phyloP scores from a whole-genome alignment of 257 asterid genomes.

The Pogostemon cablin region DNA sequence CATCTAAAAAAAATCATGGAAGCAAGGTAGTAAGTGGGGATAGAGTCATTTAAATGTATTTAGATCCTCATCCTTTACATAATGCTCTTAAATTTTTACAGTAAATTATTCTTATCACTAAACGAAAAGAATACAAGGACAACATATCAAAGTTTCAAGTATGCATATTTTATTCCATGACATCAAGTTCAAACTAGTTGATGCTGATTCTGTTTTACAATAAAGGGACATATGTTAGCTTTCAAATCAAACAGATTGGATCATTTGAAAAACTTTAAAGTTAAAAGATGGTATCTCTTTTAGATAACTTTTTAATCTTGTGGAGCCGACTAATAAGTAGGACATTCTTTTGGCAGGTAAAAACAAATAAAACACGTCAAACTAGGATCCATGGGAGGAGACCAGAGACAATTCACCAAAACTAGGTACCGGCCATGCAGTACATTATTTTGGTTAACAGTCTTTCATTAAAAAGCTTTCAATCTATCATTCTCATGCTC shows the following conservation, averaged over 20 bases:
- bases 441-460: neutral
- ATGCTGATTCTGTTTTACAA: neutral
- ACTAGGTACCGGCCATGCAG: constrained; percentile 5
- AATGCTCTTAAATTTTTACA: too few relatives aligned
- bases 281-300: neutral
- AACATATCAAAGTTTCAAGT: neutral
- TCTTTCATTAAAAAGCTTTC: neutral
- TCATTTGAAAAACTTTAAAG: neutral
- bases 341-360: constrained; percentile 1
- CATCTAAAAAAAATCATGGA: too few relatives aligned
- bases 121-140: neutral
- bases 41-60: too few relatives aligned
- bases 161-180: constrained; percentile 2
- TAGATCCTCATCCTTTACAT: too few relatives aligned
- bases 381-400: neutral
- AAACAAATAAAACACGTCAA: neutral
- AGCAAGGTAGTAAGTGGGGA: too few relatives aligned
- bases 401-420: neutral
- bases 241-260: neutral
- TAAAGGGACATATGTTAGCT: neutral
- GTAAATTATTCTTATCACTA: too few relatives aligned
- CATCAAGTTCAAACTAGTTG: neutral
- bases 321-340: constrained; percentile 6
- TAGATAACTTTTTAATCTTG: neutral
- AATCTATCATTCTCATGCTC: neutral